Conservation (phyloP, 352 stramenopile species). For the Globisporangium perplexum region DNA sequence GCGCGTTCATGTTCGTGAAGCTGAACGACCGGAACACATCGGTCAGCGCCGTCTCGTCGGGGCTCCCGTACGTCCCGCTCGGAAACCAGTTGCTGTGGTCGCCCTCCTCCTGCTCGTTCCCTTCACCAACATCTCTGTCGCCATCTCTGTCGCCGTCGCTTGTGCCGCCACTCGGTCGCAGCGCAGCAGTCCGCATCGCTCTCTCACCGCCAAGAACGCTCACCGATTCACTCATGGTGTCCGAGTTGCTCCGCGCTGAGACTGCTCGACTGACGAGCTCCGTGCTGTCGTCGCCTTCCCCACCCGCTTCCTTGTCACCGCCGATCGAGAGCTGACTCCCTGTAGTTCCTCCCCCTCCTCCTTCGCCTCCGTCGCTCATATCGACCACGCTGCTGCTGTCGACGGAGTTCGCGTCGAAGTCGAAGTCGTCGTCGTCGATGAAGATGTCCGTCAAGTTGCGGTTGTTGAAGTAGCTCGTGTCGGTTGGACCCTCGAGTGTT, state of each 20-base stretch:
- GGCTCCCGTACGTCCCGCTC: slow-evolving; percentile 58
- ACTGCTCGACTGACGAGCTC: not conserved
- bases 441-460: slow-evolving; percentile 82
- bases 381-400: slow-evolving; percentile 15
- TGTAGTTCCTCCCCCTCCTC: not conserved
- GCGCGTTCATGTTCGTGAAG: slow-evolving; percentile 85
- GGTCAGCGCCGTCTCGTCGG: slow-evolving; percentile 27
- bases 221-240: slow-evolving; percentile 9
- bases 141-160: not conserved
- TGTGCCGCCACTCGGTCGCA: not conserved
- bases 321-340: slow-evolving; percentile 3
- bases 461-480: slow-evolving; percentile 91
- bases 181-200: no score
- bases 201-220: not conserved
- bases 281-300: not conserved
- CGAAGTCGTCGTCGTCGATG: slow-evolving; percentile 79
- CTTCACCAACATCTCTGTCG: no score
- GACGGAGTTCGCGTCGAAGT: slow-evolving; percentile 38
- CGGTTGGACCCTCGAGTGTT: slow-evolving; percentile 75
- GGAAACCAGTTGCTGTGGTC: slow-evolving; percentile 44
- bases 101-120: no score
- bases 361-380: no score
- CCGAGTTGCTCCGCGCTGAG: slow-evolving; percentile 3
- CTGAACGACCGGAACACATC: slow-evolving; percentile 77
- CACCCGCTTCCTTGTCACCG: slow-evolving; percentile 1